phyloP scores from a whole-genome alignment of 106 monocot species.

The Acanthochlamys bracteata region DNA sequence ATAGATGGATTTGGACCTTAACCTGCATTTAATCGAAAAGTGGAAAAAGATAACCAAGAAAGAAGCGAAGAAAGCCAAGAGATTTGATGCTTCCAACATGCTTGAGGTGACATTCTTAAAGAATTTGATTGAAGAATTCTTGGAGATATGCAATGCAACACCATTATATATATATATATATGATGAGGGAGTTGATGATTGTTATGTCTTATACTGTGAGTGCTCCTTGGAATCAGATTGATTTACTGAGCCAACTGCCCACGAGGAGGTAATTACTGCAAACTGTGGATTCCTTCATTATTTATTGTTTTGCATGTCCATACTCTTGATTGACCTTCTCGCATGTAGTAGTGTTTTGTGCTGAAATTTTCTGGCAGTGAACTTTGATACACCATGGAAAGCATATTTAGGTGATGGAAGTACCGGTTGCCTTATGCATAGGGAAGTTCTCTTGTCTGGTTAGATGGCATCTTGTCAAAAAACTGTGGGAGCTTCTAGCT shows the following conservation, averaged over 20 bases:
- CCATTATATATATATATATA: conserved; percentile 2
- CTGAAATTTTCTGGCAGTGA: too few relatives aligned
- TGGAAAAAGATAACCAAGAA: conserved; percentile 90
- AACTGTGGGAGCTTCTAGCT: too few relatives aligned
- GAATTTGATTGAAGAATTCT: conserved; percentile 89
- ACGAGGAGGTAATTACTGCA: conserved; percentile 65
- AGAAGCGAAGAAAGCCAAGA: conserved; percentile 77
- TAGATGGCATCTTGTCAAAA: too few relatives aligned
- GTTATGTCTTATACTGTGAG: conserved; percentile 86
- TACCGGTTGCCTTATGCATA: too few relatives aligned
- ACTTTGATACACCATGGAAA: too few relatives aligned
- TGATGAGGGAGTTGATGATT: conserved; percentile 62
- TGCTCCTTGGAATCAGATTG: conserved; percentile 97
- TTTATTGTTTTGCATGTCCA: neutral
- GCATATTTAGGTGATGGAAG: too few relatives aligned
- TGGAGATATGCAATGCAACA: conserved; percentile 41
- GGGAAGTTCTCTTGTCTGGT: too few relatives aligned
- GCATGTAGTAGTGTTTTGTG: too few relatives aligned
- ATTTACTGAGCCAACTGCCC: conserved; percentile 92
- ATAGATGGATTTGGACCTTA: conserved; percentile 90
- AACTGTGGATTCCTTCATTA: neutral
- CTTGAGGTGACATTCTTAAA: conserved; percentile 81
- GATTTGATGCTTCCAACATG: conserved; percentile 49
- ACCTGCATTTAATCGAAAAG: conserved; percentile 87
- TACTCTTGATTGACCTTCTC: too few relatives aligned